Evolutionary conservation across 2,329 filamentous ascomycete genomes (phyloP).

Genomic region (Lachnellula subtilissima): DNA sequence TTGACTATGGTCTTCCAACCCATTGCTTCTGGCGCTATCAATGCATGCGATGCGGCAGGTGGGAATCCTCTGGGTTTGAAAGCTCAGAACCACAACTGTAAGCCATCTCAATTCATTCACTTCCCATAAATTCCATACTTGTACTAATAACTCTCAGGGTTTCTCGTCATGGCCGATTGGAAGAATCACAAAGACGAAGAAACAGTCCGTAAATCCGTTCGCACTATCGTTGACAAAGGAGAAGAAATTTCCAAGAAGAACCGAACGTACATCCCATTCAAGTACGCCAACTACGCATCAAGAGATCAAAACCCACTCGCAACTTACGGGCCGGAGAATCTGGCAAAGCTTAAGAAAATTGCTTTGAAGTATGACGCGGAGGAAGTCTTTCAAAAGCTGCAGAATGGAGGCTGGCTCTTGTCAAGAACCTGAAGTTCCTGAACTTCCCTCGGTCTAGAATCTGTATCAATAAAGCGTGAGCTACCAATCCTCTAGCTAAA

Average conservation of each 20-base stretch:
- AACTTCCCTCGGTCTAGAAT: no score
- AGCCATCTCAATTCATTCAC: neutral
- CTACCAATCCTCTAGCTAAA: no score
- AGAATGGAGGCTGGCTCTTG: neutral
- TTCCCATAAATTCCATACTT: neutral
- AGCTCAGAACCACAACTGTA: constrained; percentile 1
- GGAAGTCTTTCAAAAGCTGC: neutral
- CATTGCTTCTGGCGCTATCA: neutral
- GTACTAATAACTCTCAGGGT: neutral
- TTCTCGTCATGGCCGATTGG: neutral
- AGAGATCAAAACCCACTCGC: constrained; percentile 1
- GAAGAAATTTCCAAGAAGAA: neutral
- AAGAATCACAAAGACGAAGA: neutral
- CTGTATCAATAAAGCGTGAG: no score
- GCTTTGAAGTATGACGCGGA: constrained; percentile 1
- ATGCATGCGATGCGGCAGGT: neutral
- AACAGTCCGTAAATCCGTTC: neutral
- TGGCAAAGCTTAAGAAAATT: neutral
- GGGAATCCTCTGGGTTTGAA: constrained; percentile 1
- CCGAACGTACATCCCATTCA: neutral
- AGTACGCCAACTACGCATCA: constrained; percentile 1
- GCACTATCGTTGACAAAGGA: neutral
- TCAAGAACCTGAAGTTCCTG: neutral
- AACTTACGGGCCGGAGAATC: neutral
- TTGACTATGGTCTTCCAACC: constrained; percentile 3